These are phyloP conservation scores for Isoetes engelmannii DNA, from an alignment of 83 land plant genomes.

Conservation along the genomic window DNA sequence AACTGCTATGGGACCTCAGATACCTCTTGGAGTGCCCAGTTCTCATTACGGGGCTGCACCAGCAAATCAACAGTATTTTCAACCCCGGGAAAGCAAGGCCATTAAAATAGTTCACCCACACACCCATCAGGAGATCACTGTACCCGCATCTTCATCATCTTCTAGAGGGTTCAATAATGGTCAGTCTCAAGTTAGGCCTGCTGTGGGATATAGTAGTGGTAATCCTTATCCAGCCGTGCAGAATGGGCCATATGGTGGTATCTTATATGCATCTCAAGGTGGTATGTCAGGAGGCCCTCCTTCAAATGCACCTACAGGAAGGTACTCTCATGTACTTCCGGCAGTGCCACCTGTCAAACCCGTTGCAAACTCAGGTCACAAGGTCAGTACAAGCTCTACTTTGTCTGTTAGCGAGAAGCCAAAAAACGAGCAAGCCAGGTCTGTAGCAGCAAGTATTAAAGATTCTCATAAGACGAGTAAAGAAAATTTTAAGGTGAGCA, in stretches of 20 bases:
- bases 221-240: slow-evolving; percentile 29
- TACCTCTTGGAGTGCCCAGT: slow-evolving; percentile 21
- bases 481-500: too few relatives aligned
- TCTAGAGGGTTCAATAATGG: slow-evolving; percentile 37
- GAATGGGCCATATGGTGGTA: slow-evolving; percentile 32
- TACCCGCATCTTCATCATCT: slow-evolving; percentile 21
- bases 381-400: too few relatives aligned
- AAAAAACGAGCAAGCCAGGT: too few relatives aligned
- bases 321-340: slow-evolving; percentile 5
- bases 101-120: slow-evolving; percentile 89
- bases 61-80: slow-evolving; percentile 19
- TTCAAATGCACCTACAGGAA: slow-evolving; percentile 18
- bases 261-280: background rate
- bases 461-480: too few relatives aligned
- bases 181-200: slow-evolving; percentile 44
- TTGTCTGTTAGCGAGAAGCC: too few relatives aligned
- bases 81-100: slow-evolving; percentile 39
- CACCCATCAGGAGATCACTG: slow-evolving; percentile 76
- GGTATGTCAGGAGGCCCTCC: slow-evolving; percentile 3
- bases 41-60: slow-evolving; percentile 17
- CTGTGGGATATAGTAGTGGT: slow-evolving; percentile 18
- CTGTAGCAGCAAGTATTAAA: too few relatives aligned
- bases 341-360: background rate
- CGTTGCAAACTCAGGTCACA: too few relatives aligned
- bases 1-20: slow-evolving; percentile 20